Conservation (phyloP, 2,329 filamentous ascomycete genomes). For the Sporothrix dimorphospora region DNA sequence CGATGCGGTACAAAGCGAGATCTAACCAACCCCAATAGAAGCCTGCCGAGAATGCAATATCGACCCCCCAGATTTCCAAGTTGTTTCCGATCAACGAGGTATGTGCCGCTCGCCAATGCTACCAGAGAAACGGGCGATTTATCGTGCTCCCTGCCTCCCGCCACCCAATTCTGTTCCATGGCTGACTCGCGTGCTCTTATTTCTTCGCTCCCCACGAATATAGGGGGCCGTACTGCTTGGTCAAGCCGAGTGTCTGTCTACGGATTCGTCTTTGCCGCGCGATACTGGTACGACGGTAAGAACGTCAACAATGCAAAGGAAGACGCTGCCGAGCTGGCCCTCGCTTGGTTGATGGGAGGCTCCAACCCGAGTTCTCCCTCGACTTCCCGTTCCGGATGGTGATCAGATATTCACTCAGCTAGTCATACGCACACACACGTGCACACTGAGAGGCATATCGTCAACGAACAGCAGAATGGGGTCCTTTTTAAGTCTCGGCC, state of each 20-base stretch:
- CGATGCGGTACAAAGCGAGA: not conserved
- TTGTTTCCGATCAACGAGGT: constrained; percentile 44
- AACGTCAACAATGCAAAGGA: constrained; percentile 86
- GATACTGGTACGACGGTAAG: constrained; percentile 90
- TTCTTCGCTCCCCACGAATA: not conserved
- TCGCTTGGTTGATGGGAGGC: constrained; percentile 56
- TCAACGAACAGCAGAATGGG: not conserved
- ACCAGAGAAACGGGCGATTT: not conserved
- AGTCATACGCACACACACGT: not conserved
- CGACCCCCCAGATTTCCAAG: constrained; percentile 39
- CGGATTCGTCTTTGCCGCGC: constrained; percentile 66
- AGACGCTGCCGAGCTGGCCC: constrained; percentile 84
- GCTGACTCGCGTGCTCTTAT: not conserved
- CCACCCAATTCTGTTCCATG: not conserved
- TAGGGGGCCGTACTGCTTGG: constrained; percentile 90
- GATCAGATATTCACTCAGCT: constrained; percentile 21
- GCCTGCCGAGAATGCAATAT: constrained; percentile 41
- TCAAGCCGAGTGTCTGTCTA: constrained; percentile 77
- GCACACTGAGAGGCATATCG: not conserved
- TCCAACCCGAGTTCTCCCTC: constrained; percentile 48
- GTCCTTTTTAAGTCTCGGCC: not conserved
- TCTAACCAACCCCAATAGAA: constrained; percentile 34
- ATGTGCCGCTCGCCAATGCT: constrained; percentile 27
- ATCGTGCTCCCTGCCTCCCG: not conserved
- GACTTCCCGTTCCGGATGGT: constrained; percentile 45